These are phyloP conservation scores for Arthrobotrys entomopaga DNA, from an alignment of 2,329 filamentous ascomycete species.

Conservation along the genomic window DNA sequence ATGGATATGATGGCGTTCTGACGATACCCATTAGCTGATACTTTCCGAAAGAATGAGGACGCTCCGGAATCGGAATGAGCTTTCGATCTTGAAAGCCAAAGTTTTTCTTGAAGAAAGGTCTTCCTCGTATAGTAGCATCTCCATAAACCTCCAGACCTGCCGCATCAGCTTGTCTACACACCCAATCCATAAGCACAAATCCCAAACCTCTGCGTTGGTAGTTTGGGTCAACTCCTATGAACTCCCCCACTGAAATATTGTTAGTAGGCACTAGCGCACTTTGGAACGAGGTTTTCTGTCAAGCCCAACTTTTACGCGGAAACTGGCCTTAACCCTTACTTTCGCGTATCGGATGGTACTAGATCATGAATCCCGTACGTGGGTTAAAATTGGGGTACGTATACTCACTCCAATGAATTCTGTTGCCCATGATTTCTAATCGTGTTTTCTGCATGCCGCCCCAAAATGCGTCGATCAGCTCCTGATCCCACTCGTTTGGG, in stretches of 20 bases:
- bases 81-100: no score
- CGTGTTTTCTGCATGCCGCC: not conserved
- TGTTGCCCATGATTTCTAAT: slow-evolving; percentile 5
- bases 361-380: not conserved
- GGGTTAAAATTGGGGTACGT: not conserved
- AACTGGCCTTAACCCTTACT: no score
- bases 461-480: slow-evolving; percentile 15
- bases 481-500: slow-evolving; percentile 20
- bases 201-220: slow-evolving; percentile 13
- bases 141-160: not conserved
- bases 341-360: not conserved
- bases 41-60: no score
- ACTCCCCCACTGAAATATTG: not conserved
- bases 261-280: no score
- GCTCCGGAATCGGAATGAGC: no score
- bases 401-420: slow-evolving; percentile 17
- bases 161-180: slow-evolving; percentile 19
- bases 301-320: no score
- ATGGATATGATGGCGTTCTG: no score
- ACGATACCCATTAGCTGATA: no score
- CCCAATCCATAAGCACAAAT: slow-evolving; percentile 24
- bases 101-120: no score
- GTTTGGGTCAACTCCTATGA: slow-evolving; percentile 3
- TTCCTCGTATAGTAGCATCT: no score
- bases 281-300: no score